Evolutionary conservation across 768 basidiomycete genomes (phyloP), one percentile per base, ranked within the genome.

Genomic region (Gelatoporia subvermispora): DNA sequence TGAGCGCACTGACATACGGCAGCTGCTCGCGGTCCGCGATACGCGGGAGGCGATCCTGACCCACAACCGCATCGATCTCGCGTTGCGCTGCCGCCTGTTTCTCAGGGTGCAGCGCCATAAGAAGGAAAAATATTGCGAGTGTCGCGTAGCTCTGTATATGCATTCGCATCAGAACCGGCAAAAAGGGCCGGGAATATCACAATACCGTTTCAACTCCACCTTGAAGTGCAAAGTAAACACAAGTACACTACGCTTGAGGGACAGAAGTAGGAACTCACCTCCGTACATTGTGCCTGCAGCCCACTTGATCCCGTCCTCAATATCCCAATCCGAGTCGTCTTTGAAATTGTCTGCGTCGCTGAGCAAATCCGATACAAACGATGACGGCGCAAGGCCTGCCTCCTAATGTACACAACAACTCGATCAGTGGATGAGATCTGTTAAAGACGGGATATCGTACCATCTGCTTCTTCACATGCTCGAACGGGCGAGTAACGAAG

Each of bases 51-150:
- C 83, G 69, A 40, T 75, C 73, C 35, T 58, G 48, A 9, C 79
- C 79, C 23, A 81, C 65, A 13, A 82, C 75, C 1, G 57, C 48
- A 55, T 87, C 85, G n/a, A 87, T 71, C 49, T 87, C 84, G n/a
- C 70, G 68, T 56, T 85, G 84, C 0, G 81, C 84, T 41, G 72
- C 75, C 35, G 53, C 69, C 41, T 79, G 73, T 2, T 68, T 72
- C 1, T 73, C 73, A 0, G 83, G 83, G 55, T 84, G 59, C 11
- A 69, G 62, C 43, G 81, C 69, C 76, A 87, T 81, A 4, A 81
- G 81, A 41, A 87, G 72, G 24, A 88, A 60, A 61, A 86, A 81
- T 23, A 31, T 25, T 25, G 43, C 25, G 60, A 31, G 28, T 5
- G 28, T 31, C 13, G 28, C 28, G 28, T 31, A 31, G 28, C 28